Percentiles rank a stretch among this genome's conserved stretches.
These are phyloP conservation scores for Zopfochytrium polystomum DNA, from an alignment of 371 early-diverging fungal species.

Conservation along the genomic window DNA sequence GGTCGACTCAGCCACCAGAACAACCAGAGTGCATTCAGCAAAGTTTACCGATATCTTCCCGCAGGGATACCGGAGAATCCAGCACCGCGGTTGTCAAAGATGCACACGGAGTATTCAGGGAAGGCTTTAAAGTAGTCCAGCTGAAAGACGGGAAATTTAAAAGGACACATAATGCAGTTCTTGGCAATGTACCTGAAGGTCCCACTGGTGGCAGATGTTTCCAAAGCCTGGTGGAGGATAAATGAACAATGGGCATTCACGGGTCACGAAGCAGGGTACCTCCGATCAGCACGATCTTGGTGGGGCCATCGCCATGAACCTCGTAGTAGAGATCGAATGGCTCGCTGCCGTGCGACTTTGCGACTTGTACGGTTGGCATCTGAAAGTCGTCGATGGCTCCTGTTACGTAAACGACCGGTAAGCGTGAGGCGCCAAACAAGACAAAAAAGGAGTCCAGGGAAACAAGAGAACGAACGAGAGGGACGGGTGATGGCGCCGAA, in stretches of 20 bases:
- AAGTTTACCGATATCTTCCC: slow-evolving; percentile 27
- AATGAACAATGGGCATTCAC: background rate
- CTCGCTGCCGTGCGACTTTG: slow-evolving; percentile 13
- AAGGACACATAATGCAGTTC: slow-evolving; percentile 13
- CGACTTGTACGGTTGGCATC: slow-evolving; percentile 23
- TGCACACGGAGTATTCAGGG: slow-evolving; percentile 66
- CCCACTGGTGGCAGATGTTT: slow-evolving; percentile 39
- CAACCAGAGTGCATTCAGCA: background rate
- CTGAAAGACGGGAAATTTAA: too few species aligned
- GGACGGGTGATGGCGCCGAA: too few species aligned
- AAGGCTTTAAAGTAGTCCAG: too few species aligned
- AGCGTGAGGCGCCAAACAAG: too few species aligned
- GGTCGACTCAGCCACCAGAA: background rate
- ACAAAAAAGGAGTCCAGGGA: too few species aligned
- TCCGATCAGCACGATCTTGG: slow-evolving; percentile 61
- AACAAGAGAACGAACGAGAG: too few species aligned
- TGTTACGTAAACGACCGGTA: too few species aligned
- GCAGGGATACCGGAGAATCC: slow-evolving; percentile 54
- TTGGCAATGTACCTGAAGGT: slow-evolving; percentile 24
- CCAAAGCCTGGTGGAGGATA: slow-evolving; percentile 26
- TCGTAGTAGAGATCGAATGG: slow-evolving; percentile 61
- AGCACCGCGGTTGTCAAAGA: slow-evolving; percentile 79
- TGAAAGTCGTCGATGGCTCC: too few species aligned
- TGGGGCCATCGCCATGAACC: slow-evolving; percentile 63
- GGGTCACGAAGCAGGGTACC: slow-evolving; percentile 33